Conservation (phyloP, 805 yeast genomes). For the Yarrowia sp. region DNA sequence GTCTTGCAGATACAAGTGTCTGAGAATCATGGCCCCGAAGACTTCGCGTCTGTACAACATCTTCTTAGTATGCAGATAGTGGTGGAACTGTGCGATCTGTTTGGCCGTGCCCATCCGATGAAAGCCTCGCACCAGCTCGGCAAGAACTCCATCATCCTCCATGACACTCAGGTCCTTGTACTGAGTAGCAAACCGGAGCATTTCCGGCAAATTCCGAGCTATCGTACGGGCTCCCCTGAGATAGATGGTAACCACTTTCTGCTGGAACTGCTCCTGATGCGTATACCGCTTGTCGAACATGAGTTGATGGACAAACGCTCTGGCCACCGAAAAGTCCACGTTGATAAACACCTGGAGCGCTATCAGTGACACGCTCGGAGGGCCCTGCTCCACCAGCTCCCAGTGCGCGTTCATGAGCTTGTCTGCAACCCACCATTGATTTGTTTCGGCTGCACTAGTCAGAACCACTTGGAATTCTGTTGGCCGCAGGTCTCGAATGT, state of each 20-base stretch:
- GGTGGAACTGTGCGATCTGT: not conserved
- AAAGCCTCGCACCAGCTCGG: not conserved
- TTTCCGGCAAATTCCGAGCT: slow-evolving; percentile 15
- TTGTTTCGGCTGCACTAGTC: not conserved
- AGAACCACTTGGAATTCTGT: slow-evolving; percentile 1
- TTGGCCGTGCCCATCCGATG: slow-evolving; percentile 6
- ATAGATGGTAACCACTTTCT: not conserved
- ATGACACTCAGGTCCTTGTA: slow-evolving; percentile 7
- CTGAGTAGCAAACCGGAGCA: slow-evolving; percentile 18
- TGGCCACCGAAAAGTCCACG: slow-evolving; percentile 18
- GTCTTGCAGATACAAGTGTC: not conserved
- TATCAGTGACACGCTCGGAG: not conserved
- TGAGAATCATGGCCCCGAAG: too few relatives aligned
- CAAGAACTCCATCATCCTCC: not conserved
- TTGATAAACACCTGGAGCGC: slow-evolving; percentile 14
- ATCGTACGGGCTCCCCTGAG: slow-evolving; percentile 10
- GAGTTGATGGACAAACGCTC: slow-evolving; percentile 28
- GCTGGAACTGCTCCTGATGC: not conserved
- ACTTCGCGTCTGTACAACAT: too few relatives aligned
- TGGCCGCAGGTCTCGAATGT: not conserved
- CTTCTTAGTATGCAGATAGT: not conserved
- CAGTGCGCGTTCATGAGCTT: slow-evolving; percentile 10
- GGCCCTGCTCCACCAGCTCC: slow-evolving; percentile 21
- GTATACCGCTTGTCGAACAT: slow-evolving; percentile 28
- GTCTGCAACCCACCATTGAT: slow-evolving; percentile 19